phyloP scores from a whole-genome alignment of 805 yeast species.

The Metschnikowia similis region DNA sequence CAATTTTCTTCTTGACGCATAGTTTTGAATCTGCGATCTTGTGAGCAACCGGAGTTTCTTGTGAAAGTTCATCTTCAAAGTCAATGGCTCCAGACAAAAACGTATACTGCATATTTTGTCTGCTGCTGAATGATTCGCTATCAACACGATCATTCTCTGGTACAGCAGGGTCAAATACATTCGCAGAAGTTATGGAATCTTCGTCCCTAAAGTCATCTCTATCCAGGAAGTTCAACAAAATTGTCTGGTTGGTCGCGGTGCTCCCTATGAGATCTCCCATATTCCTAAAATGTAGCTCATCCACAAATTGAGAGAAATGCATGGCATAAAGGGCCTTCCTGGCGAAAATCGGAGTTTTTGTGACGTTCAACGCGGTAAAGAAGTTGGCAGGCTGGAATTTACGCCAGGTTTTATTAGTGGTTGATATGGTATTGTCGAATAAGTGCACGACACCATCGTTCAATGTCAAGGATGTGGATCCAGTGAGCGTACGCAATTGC shows the following conservation, averaged over 20 bases:
- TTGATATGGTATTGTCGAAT: conserved; percentile 16
- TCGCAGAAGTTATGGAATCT: background rate
- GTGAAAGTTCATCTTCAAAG: conserved; percentile 11
- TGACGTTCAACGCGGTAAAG: conserved; percentile 20
- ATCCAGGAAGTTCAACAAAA: conserved; percentile 48
- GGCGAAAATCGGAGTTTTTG: conserved; percentile 27
- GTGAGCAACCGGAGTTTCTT: conserved; percentile 14
- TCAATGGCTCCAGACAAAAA: conserved; percentile 48
- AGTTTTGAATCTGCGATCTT: conserved; percentile 47
- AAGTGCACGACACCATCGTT: conserved; percentile 36
- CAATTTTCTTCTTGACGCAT: conserved; percentile 58
- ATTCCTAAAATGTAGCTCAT: conserved; percentile 62
- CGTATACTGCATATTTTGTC: conserved; percentile 53
- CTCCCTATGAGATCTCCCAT: conserved; percentile 56
- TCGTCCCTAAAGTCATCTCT: conserved; percentile 32
- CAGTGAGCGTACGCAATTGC: conserved; percentile 12
- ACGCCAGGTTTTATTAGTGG: background rate
- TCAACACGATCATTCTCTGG: background rate
- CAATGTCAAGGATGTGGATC: conserved; percentile 17
- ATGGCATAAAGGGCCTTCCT: conserved; percentile 35
- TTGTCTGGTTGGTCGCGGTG: conserved; percentile 47
- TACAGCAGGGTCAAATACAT: background rate
- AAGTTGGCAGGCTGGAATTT: conserved; percentile 13
- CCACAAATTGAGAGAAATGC: conserved; percentile 58
- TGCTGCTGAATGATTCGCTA: conserved; percentile 26